Conservation (phyloP, 306 rosid species). For the Vigna mungo region DNA sequence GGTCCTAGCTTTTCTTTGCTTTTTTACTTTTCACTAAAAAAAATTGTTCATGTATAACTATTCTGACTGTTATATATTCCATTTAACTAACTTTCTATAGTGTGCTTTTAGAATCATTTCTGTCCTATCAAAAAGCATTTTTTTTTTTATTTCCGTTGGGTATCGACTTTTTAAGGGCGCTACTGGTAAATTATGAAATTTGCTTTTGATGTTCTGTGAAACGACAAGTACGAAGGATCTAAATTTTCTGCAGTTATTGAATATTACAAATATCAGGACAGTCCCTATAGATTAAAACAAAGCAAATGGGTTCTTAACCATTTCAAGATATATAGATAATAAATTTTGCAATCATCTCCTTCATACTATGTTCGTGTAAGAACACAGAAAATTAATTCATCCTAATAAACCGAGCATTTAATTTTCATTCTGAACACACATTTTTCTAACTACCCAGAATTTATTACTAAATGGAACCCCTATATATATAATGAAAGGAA, state of each 20-base stretch:
- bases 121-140: conserved; percentile 33
- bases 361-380: neutral
- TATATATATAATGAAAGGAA: neutral
- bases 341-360: neutral
- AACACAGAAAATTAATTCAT: neutral
- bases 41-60: conserved; percentile 17
- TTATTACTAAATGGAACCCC: too few species aligned
- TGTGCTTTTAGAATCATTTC: conserved; percentile 37
- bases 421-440: neutral
- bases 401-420: neutral
- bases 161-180: conserved; percentile 31
- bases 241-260: neutral
- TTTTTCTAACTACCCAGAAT: too few species aligned
- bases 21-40: neutral
- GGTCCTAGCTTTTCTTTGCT: neutral
- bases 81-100: conserved; percentile 27
- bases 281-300: neutral
- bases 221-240: conserved; percentile 5
- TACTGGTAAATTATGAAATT: conserved; percentile 2
- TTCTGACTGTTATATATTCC: conserved; percentile 34
- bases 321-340: neutral
- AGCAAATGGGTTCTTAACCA: neutral
- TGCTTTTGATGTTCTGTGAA: conserved; percentile 36
- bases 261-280: neutral
- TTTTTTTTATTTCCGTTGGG: neutral